Evolutionary conservation across 768 basidiomycete genomes (phyloP).

Genomic region (Calocybe indica): DNA sequence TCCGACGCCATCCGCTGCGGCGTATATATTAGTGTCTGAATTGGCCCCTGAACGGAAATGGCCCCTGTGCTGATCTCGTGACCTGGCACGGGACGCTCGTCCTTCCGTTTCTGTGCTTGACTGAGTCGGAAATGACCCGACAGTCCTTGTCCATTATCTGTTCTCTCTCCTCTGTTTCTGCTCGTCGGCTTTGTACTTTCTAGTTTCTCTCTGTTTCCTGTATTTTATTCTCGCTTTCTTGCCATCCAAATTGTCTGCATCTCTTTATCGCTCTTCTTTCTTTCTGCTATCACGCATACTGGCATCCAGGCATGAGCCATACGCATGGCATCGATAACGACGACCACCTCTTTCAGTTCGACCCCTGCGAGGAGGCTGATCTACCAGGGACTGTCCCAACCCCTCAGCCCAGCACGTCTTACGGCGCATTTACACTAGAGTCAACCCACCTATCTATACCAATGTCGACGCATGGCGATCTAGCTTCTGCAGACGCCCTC

Average conservation of each 20-base stretch:
- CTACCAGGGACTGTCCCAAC: conserved; percentile 2
- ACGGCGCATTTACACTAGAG: conserved; percentile 6
- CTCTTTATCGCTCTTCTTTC: conserved; percentile 1
- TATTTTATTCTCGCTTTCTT: conserved; percentile 9
- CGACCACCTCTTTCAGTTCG: conserved; percentile 44
- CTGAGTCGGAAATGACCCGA: no score
- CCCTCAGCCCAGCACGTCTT: conserved; percentile 1
- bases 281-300: conserved; percentile 8
- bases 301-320: conserved; percentile 22
- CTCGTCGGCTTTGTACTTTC: conserved; percentile 15
- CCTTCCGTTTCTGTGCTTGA: no score
- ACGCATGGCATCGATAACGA: conserved; percentile 50
- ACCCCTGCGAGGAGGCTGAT: conserved; percentile 32
- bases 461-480: conserved; percentile 23
- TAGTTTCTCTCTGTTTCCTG: conserved; percentile 10
- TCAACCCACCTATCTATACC: neutral
- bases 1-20: neutral
- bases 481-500: conserved; percentile 21
- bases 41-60: conserved; percentile 21
- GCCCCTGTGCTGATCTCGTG: conserved; percentile 21
- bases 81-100: no score
- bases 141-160: no score
- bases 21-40: conserved; percentile 9
- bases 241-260: neutral
- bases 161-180: no score